phyloP scores from a whole-genome alignment of 345 rosid species.

The Combretum micranthum region DNA sequence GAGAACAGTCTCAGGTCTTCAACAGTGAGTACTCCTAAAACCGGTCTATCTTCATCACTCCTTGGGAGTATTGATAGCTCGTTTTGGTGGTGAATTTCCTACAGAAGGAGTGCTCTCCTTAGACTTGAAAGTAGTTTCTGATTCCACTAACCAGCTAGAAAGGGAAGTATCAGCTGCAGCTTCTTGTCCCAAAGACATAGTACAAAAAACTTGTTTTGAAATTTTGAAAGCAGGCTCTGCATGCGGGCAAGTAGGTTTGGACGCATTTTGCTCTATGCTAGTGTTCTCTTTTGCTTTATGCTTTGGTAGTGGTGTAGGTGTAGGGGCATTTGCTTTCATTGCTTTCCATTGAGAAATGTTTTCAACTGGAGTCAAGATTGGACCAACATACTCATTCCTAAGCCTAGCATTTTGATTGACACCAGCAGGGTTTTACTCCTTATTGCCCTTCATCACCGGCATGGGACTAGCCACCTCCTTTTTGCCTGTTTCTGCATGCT shows the following conservation, averaged over 20 bases:
- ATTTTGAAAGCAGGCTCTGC: constrained; percentile 14
- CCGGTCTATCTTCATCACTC: constrained; percentile 25
- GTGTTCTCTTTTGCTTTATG: constrained; percentile 40
- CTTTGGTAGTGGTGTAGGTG: constrained; percentile 18
- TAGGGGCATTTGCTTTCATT: constrained; percentile 24
- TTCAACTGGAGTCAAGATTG: constrained; percentile 49
- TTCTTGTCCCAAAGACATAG: constrained; percentile 18
- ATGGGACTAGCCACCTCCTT: constrained; percentile 37
- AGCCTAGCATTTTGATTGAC: constrained; percentile 15
- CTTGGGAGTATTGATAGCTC: constrained; percentile 23
- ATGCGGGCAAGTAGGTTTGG: constrained; percentile 3
- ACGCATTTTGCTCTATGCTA: constrained; percentile 12
- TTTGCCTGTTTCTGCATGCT: constrained; percentile 21
- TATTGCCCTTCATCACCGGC: constrained; percentile 4
- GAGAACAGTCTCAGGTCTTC: constrained; percentile 35
- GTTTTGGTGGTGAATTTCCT: constrained; percentile 27
- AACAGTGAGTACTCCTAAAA: constrained; percentile 27
- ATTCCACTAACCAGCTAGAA: constrained; percentile 54
- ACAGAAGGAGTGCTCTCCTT: constrained; percentile 23
- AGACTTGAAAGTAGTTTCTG: constrained; percentile 31
- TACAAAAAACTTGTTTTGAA: neutral
- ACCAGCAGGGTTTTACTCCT: constrained; percentile 15
- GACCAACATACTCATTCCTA: constrained; percentile 21
- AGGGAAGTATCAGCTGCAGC: constrained; percentile 56
- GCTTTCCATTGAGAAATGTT: constrained; percentile 39